Conservation (phyloP, 2,329 filamentous ascomycete genomes). For the Colletotrichum lentis region DNA sequence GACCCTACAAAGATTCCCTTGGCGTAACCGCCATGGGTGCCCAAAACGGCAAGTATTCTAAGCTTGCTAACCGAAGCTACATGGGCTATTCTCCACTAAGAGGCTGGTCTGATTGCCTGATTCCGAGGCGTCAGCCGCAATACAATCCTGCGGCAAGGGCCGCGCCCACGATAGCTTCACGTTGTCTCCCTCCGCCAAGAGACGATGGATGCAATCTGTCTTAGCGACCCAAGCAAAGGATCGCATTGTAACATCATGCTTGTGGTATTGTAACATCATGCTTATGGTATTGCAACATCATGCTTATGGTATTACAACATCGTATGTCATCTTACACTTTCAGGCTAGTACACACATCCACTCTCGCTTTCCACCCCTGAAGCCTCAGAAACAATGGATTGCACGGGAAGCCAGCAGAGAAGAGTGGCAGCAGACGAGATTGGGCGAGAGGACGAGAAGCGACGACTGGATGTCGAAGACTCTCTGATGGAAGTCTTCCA, state of each 20-base stretch:
- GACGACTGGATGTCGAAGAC: background rate
- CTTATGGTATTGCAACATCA: no score
- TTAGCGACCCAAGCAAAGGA: slow-evolving; percentile 6
- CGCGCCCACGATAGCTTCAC: slow-evolving; percentile 3
- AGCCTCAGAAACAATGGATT: slow-evolving; percentile 10
- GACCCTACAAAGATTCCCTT: background rate
- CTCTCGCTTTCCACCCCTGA: slow-evolving; percentile 19
- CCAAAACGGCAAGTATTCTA: background rate
- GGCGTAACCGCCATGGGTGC: background rate
- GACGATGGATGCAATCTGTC: background rate
- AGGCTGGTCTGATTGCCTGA: no score
- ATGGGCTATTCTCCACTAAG: no score
- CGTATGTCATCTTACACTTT: background rate
- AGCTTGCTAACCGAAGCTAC: background rate
- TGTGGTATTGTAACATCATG: no score
- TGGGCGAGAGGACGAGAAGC: background rate
- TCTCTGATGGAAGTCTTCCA: background rate
- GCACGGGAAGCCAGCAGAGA: slow-evolving; percentile 7
- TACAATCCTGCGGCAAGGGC: slow-evolving; percentile 13
- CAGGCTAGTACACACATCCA: background rate
- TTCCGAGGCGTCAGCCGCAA: slow-evolving; percentile 7
- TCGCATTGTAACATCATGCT: slow-evolving; percentile 14
- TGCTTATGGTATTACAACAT: slow-evolving; percentile 16
- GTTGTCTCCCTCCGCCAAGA: slow-evolving; percentile 3
- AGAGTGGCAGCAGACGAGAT: slow-evolving; percentile 19